These are phyloP conservation scores for Termitomyces sp. DNA, from an alignment of 768 basidiomycete species.

Conservation along the genomic window DNA sequence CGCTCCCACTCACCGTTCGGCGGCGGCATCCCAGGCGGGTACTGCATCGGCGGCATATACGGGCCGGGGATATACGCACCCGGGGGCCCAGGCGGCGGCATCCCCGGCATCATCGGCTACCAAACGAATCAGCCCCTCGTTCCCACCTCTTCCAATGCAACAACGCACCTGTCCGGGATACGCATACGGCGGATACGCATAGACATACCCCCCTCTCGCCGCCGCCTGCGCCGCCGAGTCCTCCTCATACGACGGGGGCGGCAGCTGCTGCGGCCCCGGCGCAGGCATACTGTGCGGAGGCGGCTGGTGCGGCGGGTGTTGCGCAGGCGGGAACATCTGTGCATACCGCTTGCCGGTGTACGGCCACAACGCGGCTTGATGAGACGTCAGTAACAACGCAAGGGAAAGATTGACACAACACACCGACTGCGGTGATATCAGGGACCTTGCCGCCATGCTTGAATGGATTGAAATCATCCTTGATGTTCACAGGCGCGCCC, in stretches of 20 bases:
- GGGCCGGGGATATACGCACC: slow-evolving; percentile 74
- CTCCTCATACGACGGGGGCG: slow-evolving; percentile 77
- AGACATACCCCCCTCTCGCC: slow-evolving; percentile 57
- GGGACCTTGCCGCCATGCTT: slow-evolving; percentile 75
- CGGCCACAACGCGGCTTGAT: slow-evolving; percentile 82
- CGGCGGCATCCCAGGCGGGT: slow-evolving; percentile 73
- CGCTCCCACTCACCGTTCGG: slow-evolving; percentile 51
- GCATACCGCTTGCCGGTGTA: slow-evolving; percentile 87
- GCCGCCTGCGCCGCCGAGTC: slow-evolving; percentile 59
- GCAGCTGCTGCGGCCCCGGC: slow-evolving; percentile 61
- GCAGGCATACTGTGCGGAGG: slow-evolving; percentile 62
- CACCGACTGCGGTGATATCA: slow-evolving; percentile 70
- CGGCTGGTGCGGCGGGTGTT: slow-evolving; percentile 54
- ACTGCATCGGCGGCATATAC: slow-evolving; percentile 83
- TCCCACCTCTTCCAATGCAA: too few species aligned
- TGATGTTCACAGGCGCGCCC: slow-evolving; percentile 70
- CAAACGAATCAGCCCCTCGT: too few species aligned
- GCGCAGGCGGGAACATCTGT: slow-evolving; percentile 64
- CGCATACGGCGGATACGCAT: slow-evolving; percentile 69
- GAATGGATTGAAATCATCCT: slow-evolving; percentile 98
- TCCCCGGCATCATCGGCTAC: slow-evolving; percentile 83
- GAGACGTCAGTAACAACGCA: too few species aligned
- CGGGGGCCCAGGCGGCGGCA: slow-evolving; percentile 73
- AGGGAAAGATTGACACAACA: slow-evolving; percentile 33
- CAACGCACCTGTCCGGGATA: slow-evolving; percentile 71